Evolutionary conservation across 176 grass and related monocot species (phyloP), one percentile per base, ranked within the genome.

Genomic region (Coix lacrymajobi): DNA sequence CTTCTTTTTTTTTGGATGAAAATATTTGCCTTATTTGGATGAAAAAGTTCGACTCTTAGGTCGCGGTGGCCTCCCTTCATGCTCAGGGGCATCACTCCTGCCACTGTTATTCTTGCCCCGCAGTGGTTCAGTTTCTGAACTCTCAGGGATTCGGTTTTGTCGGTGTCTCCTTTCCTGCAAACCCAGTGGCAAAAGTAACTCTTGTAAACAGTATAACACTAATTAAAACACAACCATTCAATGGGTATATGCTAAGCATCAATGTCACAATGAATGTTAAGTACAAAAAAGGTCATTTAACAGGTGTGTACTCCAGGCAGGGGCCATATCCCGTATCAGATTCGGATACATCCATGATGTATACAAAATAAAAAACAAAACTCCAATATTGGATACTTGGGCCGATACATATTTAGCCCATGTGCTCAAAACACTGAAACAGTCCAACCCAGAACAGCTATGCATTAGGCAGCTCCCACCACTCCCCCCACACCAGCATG

Each of bases 151-250:
- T 54, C 85, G 76, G 56, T 90, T 92, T 24, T 80, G 89, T 32
- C 91, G 83, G 32, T 93, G 91, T 69, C 85, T 99, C 65, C 91
- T 84, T 74, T 99, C 93, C 96, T 99, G 88, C 68, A 90, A 81
- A 93, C 32, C 19, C 73, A n/a, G 24, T 73, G 54, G 38, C 32
- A 66, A 28, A 31, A 60, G 73, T 31, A 73, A 49, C 45, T 77
- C 46, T 77, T 56, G 56, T 66, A 30, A 24, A 12, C 56, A 60
- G n/a, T 60, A 30, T 10, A 73, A 2, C 34, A 26, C 14, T 77
- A 24, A 37, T 22, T 12, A 20, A 38, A 63, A 67, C 48, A 14
- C 30, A 39, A 1, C 22, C 7, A 73, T 66, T 41, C 68, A 65
- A 34, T 63, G n/a, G 22, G 29, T 62, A 79, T 19, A 44, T 34